These are phyloP conservation scores for Neckera pumila DNA, from an alignment of 225 moss, liverwort and hornwort species.

Conservation along the genomic window DNA sequence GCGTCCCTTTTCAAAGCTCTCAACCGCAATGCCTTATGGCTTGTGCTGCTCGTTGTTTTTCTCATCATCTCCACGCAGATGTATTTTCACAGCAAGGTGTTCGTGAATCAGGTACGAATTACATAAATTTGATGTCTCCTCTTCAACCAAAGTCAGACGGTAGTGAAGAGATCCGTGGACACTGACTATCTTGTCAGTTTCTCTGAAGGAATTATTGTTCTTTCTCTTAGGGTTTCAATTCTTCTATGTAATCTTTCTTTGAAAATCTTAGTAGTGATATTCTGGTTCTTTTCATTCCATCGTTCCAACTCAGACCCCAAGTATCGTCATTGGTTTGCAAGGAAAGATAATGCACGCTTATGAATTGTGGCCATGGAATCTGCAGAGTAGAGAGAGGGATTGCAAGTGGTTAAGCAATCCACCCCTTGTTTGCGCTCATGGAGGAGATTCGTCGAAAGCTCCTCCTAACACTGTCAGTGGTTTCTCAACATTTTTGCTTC, in stretches of 20 bases:
- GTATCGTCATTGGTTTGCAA: not conserved
- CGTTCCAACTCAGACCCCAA: not conserved
- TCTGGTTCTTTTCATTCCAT: not conserved
- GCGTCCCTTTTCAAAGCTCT: constrained; percentile 24
- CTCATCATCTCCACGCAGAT: constrained; percentile 45
- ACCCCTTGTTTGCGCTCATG: constrained; percentile 92
- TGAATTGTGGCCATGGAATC: not conserved
- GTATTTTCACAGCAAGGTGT: constrained; percentile 46
- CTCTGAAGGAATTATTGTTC: not conserved
- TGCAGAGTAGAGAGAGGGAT: constrained; percentile 39
- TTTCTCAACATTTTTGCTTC: not conserved
- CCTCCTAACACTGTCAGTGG: constrained; percentile 81
- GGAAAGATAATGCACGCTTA: not conserved
- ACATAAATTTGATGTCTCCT: not conserved
- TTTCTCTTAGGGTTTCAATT: constrained; percentile 5
- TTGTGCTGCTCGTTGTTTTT: constrained; percentile 34
- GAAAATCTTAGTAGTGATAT: not conserved
- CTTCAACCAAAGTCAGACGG: not conserved
- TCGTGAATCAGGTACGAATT: constrained; percentile 34
- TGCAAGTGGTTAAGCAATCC: constrained; percentile 78
- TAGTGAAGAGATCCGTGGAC: not conserved
- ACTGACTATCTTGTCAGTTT: not conserved
- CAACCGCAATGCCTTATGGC: constrained; percentile 49
- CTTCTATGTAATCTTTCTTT: not conserved
- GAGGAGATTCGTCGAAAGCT: constrained; percentile 79